Evolutionary conservation across 805 yeast species (phyloP).

Genomic region (Suhomyces canberraensis): DNA sequence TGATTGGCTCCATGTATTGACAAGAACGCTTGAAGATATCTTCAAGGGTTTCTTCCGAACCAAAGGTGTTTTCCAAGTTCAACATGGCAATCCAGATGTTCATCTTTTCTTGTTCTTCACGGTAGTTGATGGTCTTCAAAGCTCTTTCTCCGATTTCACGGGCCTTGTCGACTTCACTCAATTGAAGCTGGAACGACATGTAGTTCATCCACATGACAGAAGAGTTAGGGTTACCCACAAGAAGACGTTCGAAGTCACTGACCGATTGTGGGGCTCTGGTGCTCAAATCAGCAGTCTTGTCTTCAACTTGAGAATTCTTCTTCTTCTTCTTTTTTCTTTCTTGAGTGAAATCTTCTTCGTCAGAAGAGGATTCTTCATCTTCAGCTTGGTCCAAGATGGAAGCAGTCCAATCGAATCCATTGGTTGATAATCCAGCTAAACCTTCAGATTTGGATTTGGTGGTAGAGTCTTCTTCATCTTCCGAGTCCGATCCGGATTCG

Average conservation of each 20-base stretch:
- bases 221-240: slow-evolving; percentile 90
- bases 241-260: slow-evolving; percentile 85
- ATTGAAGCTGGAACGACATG: slow-evolving; percentile 95
- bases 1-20: slow-evolving; percentile 86
- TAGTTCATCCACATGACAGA: slow-evolving; percentile 96
- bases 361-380: slow-evolving; percentile 49
- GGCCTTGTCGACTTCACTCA: slow-evolving; percentile 92
- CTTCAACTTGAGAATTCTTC: slow-evolving; percentile 56
- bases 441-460: slow-evolving; percentile 15
- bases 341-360: slow-evolving; percentile 57
- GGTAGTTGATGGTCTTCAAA: slow-evolving; percentile 78
- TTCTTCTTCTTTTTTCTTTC: slow-evolving; percentile 44
- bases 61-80: slow-evolving; percentile 92
- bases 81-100: slow-evolving; percentile 95
- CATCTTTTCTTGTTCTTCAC: slow-evolving; percentile 90
- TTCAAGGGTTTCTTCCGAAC: slow-evolving; percentile 77
- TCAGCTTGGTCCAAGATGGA: slow-evolving; percentile 79
- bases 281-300: slow-evolving; percentile 79
- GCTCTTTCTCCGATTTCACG: slow-evolving; percentile 93
- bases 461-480: slow-evolving; percentile 15
- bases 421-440: slow-evolving; percentile 66
- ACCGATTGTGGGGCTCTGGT: slow-evolving; percentile 89
- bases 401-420: slow-evolving; percentile 96
- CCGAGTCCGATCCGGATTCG: slow-evolving; percentile 22
- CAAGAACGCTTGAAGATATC: slow-evolving; percentile 79